Evolutionary conservation across 257 asterid species (phyloP).

Genomic region (Gentiana macrophylla): DNA sequence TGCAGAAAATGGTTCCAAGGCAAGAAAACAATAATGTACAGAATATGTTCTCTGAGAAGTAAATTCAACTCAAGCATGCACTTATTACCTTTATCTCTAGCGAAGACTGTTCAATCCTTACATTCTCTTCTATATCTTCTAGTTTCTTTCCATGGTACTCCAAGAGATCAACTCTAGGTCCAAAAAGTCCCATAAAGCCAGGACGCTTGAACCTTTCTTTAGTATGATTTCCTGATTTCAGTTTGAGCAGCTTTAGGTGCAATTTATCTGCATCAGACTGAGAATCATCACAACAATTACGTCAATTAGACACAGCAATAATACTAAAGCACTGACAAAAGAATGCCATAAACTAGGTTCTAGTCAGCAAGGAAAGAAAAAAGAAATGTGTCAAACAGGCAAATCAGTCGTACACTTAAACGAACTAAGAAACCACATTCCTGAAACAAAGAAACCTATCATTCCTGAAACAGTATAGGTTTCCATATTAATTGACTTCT

Average conservation of each 20-base stretch:
- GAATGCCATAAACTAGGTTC: too few relatives aligned
- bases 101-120: conserved; percentile 56
- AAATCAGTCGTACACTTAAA: too few relatives aligned
- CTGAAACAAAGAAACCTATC: conserved; percentile 3
- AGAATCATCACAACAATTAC: conserved; percentile 14
- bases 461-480: conserved; percentile 6
- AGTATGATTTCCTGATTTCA: conserved; percentile 33
- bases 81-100: conserved; percentile 51
- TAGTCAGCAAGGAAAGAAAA: too few relatives aligned
- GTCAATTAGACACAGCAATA: conserved; percentile 12
- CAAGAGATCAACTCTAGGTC: conserved; percentile 35
- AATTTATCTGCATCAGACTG: conserved; percentile 54
- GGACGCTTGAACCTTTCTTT: conserved; percentile 33
- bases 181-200: conserved; percentile 63
- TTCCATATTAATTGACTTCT: conserved; percentile 9
- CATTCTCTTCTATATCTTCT: conserved; percentile 54
- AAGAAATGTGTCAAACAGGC: too few relatives aligned
- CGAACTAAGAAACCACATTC: too few relatives aligned
- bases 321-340: background rate
- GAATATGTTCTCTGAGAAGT: too few relatives aligned
- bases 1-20: too few relatives aligned
- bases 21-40: too few relatives aligned
- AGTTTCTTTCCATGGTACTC: conserved; percentile 68
- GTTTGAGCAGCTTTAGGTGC: conserved; percentile 38
- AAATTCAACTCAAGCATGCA: background rate